Conservation (phyloP, 2,329 filamentous ascomycete genomes). For the Neofusicoccum laricinum region DNA sequence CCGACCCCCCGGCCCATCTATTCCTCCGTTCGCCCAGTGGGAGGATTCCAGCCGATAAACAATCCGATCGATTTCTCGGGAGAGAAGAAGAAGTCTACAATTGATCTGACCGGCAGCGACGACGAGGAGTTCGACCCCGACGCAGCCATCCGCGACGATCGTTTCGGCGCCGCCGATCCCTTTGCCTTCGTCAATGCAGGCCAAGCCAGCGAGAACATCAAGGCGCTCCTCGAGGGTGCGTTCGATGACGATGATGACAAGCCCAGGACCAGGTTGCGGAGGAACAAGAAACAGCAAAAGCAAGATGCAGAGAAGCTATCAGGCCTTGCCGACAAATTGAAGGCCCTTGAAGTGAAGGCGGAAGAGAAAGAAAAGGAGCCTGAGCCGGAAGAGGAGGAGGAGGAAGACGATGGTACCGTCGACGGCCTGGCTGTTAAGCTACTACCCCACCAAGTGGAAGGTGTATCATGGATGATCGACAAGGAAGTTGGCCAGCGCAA, state of each 20-base stretch:
- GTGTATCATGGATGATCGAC: slow-evolving; percentile 91
- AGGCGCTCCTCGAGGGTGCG: slow-evolving; percentile 76
- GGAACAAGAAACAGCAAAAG: slow-evolving; percentile 35
- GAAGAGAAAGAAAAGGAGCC: slow-evolving; percentile 51
- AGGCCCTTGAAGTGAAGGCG: slow-evolving; percentile 40
- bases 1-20: slow-evolving; percentile 53
- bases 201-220: slow-evolving; percentile 73
- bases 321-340: slow-evolving; percentile 44
- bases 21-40: slow-evolving; percentile 47
- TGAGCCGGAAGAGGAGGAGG: slow-evolving; percentile 40
- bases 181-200: slow-evolving; percentile 65
- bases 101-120: slow-evolving; percentile 48
- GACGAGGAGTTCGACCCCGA: slow-evolving; percentile 49
- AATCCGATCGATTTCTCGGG: slow-evolving; percentile 15
- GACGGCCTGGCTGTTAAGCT: slow-evolving; percentile 84
- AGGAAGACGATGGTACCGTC: slow-evolving; percentile 58
- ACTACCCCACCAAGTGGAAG: slow-evolving; percentile 90
- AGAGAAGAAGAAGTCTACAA: slow-evolving; percentile 36
- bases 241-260: slow-evolving; percentile 66
- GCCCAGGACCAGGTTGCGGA: slow-evolving; percentile 43
- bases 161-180: slow-evolving; percentile 55
- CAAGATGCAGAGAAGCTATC: slow-evolving; percentile 29
- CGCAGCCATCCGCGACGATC: slow-evolving; percentile 43
- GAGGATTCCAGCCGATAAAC: slow-evolving; percentile 40
- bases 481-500: slow-evolving; percentile 86